Conservation (phyloP, 1,284 basidiomycete species). For the Melampsora americana region DNA sequence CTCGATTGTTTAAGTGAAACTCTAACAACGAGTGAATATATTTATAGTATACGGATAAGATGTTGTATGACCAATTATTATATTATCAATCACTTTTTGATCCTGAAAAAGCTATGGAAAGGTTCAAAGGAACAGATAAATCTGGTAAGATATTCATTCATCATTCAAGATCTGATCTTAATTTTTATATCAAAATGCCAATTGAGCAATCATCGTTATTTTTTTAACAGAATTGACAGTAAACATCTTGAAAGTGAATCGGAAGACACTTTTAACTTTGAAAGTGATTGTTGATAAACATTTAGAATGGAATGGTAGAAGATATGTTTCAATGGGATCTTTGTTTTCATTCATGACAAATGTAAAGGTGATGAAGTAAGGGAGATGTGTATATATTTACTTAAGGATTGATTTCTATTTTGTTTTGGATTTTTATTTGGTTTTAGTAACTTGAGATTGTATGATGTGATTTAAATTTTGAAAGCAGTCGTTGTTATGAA, state of each 20-base stretch:
- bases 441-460: no score
- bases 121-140: constrained; percentile 53
- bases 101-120: constrained; percentile 63
- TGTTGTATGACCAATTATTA: constrained; percentile 80
- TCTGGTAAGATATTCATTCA: constrained; percentile 37
- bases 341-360: constrained; percentile 71
- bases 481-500: no score
- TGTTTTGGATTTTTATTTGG: no score
- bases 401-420: background rate
- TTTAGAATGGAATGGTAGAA: constrained; percentile 73
- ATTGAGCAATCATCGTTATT: no score
- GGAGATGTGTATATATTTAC: background rate
- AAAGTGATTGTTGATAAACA: constrained; percentile 68
- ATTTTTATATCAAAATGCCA: background rate
- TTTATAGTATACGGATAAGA: constrained; percentile 71
- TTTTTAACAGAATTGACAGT: constrained; percentile 20
- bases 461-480: no score
- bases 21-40: background rate
- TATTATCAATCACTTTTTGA: constrained; percentile 78
- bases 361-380: background rate
- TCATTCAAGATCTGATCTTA: background rate
- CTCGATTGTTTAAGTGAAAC: background rate
- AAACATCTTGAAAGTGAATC: constrained; percentile 31
- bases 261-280: constrained; percentile 59
- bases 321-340: constrained; percentile 74